Base-by-base conservation (phyloP, 2,329 filamentous ascomycete genomes). In the Emydomyces testavorans region DNA sequence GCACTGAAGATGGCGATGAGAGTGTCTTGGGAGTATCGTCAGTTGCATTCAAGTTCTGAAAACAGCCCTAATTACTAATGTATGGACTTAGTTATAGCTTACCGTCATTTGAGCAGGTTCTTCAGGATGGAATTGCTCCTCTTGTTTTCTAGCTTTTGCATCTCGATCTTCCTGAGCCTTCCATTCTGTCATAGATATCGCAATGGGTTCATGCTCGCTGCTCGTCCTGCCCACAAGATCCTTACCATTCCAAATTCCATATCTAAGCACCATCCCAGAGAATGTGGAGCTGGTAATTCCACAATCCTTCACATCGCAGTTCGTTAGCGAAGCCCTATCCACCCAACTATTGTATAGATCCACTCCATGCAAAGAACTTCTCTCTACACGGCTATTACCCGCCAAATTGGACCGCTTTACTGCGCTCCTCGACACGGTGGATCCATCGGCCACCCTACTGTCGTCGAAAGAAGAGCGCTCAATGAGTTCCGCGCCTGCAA, bases 181-280 rank as follows among this genome's bases (percentile, higher is more conserved):
- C 45, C 24, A 34, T 16, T 40, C 28, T 26, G 23, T n/a, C 37
- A 24, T 16, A n/a, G 45, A 26, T 13, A 41, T 48, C 8, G 28
- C 43, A 34, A 42, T 24, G 13, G 38, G 18, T 29, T 50, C 43
- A 24, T 39, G 24, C 28, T 50, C 31, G 6, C 47, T 40, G 7
- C 48, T 51, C 6, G 50, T 53, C 4, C 53, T 47, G 11, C 54
- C 52, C 7, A 56, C 46, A 28, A 56, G 41, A 34, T 54, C 48
- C 2, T 53, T 53, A 8, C 47, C 40, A 21, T 52, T 51, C 54
- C 54, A 56, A 24, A 56, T 54, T 1, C 54, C 54, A 31, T 55
- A 50, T 32, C 48, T 51, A 3, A 56, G 43, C 13, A 51, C 48
- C 54, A 55, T 54, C 1, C 53, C 52, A 21, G 44, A 34, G 21